phyloP scores from a whole-genome alignment of 352 stramenopile species.

The Lagenidium giganteum region DNA sequence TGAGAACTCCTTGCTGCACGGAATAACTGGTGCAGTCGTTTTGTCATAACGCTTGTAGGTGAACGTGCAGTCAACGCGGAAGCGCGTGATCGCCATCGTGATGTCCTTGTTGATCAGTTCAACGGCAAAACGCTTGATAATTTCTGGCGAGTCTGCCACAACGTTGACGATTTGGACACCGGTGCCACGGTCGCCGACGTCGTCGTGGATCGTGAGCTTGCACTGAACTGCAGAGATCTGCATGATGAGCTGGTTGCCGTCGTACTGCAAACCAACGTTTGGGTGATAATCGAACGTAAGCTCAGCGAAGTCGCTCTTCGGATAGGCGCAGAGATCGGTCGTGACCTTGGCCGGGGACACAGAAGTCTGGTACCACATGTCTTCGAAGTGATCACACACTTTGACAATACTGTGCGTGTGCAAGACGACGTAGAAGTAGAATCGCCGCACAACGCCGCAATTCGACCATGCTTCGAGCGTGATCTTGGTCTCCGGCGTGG shows the following conservation, averaged over 20 bases:
- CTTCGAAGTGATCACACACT: slow-evolving; percentile 28
- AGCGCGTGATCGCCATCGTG: slow-evolving; percentile 30
- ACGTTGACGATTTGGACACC: slow-evolving; percentile 26
- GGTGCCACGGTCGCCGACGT: not conserved
- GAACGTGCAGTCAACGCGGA: slow-evolving; percentile 49
- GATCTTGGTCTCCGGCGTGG: slow-evolving; percentile 35
- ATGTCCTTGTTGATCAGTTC: slow-evolving; percentile 34
- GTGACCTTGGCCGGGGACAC: not conserved
- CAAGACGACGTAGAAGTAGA: slow-evolving; percentile 27
- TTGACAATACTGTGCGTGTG: slow-evolving; percentile 22
- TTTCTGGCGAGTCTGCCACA: slow-evolving; percentile 25
- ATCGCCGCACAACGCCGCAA: slow-evolving; percentile 23
- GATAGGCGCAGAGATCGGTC: slow-evolving; percentile 20
- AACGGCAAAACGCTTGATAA: slow-evolving; percentile 50
- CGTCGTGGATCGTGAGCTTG: slow-evolving; percentile 1
- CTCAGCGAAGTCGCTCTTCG: slow-evolving; percentile 40
- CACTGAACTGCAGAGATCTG: slow-evolving; percentile 7
- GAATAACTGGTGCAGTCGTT: slow-evolving; percentile 12
- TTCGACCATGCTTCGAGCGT: slow-evolving; percentile 35
- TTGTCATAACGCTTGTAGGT: slow-evolving; percentile 34
- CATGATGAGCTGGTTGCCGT: slow-evolving; percentile 1
- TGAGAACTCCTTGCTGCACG: slow-evolving; percentile 4
- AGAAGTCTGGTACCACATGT: slow-evolving; percentile 40
- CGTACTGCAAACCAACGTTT: slow-evolving; percentile 15
- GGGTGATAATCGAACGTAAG: slow-evolving; percentile 38